Evolutionary conservation across 2,329 filamentous ascomycete genomes (phyloP).

Genomic region (Fusarium dlaminii): DNA sequence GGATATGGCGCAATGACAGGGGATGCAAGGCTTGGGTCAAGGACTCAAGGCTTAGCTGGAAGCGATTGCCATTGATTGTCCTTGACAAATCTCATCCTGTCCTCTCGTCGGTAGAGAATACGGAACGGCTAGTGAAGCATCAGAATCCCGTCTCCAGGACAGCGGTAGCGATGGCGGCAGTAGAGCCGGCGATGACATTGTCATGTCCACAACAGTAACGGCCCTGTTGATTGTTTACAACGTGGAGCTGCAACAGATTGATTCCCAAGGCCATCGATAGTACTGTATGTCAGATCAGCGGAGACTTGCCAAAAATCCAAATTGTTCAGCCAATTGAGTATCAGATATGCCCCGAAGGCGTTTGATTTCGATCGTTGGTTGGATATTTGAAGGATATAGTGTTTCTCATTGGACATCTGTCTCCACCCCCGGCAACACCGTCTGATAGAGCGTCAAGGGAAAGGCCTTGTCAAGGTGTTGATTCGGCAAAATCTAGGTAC

Average conservation of each 20-base stretch:
- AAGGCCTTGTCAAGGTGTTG: neutral
- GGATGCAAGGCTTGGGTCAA: slow-evolving; percentile 36
- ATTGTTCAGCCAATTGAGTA: slow-evolving; percentile 14
- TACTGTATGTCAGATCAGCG: slow-evolving; percentile 33
- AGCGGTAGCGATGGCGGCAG: slow-evolving; percentile 4
- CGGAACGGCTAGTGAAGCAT: slow-evolving; percentile 12
- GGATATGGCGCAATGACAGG: slow-evolving; percentile 43
- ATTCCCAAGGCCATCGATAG: slow-evolving; percentile 10
- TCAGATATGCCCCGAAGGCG: slow-evolving; percentile 1
- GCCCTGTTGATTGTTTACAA: slow-evolving; percentile 20
- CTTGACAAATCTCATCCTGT: neutral
- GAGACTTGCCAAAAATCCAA: slow-evolving; percentile 3
- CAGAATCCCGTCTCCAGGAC: neutral
- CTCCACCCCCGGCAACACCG: slow-evolving; percentile 15
- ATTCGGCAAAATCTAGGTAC: neutral
- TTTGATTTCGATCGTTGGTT: slow-evolving; percentile 17
- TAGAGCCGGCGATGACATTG: slow-evolving; percentile 7
- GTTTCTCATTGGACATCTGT: slow-evolving; percentile 14
- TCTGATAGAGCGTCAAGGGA: slow-evolving; percentile 19
- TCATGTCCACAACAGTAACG: neutral
- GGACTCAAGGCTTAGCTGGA: slow-evolving; percentile 19
- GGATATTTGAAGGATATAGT: slow-evolving; percentile 6
- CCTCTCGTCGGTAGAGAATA: neutral
- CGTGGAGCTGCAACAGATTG: slow-evolving; percentile 10
- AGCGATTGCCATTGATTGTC: slow-evolving; percentile 22